Base-by-base conservation (phyloP, 139 green algal genomes). In the Mesostigma viride region DNA sequence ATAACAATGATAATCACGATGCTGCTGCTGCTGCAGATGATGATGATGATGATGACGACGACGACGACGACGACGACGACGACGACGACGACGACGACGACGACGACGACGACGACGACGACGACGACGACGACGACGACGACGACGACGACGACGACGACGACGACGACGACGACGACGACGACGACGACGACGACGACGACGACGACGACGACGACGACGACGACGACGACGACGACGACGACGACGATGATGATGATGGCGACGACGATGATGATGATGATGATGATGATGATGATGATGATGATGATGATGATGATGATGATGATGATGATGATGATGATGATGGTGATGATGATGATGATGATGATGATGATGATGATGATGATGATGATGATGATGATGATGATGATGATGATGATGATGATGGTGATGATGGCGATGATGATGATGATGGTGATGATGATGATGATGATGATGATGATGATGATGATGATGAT, bases 251-350 rank as follows among this genome's bases (percentile, higher is more conserved):
- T 48, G 40, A 48, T 48, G 40, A 48, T 48, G 40, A 48, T 48
- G 40, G 11, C 11, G 40, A 48, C 11, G 40, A 48, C 11, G 40
- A 48, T 48, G 40, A 48, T 48, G 40, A 48, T 48, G 40, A 48
- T 48, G 40, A 48, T 48, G 40, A 48, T 48, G 40, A 48, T 48
- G 40, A 48, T 48, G 40, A 48, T 48, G 40, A 48, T 48, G 40
- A 48, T n/a, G 40, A 48, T 48, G 40, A 48, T 48, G 40, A 48
- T 48, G 40, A 48, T 48, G 40, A 48, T 48, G 40, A 48, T 48
- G 40, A 48, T 48, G 40, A 48, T 48, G 40, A 48, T 48, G 40
- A 48, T 48, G 40, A 48, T 48, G 40, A 48, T 48, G 40, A 48
- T 48, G 40, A 48, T 48, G 40, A 48, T 48, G 40, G 11, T 48